A percentile compares a stretch with the other conserved stretches of the same genome.
Conservation (phyloP, 1,284 basidiomycete species). For the Malassezia cuniculi region DNA sequence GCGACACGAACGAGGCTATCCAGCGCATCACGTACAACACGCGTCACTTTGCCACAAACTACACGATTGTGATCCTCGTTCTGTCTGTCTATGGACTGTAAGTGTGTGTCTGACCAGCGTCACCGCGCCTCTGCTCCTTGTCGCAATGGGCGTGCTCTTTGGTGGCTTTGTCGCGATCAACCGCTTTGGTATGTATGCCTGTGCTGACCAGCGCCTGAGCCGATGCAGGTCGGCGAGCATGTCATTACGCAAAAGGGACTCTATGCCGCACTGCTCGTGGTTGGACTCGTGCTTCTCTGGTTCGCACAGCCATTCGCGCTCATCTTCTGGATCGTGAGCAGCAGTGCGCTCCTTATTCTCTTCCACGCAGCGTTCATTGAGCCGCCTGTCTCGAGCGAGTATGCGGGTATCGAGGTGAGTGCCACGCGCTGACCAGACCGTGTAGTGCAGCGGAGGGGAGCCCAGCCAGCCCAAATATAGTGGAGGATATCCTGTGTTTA, state of each 20-base stretch:
- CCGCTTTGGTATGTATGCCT: conserved; percentile 60
- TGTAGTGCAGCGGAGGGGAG: too few relatives aligned
- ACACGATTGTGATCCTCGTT: conserved; percentile 65
- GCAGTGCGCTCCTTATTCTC: conserved; percentile 50
- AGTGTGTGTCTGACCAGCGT: conserved; percentile 46
- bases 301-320: conserved; percentile 35
- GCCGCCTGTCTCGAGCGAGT: conserved; percentile 79
- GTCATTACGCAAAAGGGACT: conserved; percentile 61
- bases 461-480: too few relatives aligned
- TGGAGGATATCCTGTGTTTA: too few relatives aligned
- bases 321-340: conserved; percentile 46
- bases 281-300: conserved; percentile 42
- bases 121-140: conserved; percentile 65
- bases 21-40: conserved; percentile 82
- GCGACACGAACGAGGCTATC: conserved; percentile 54
- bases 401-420: conserved; percentile 55
- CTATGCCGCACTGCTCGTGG: conserved; percentile 50
- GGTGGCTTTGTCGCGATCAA: conserved; percentile 84
- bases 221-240: conserved; percentile 58
- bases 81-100: conserved; percentile 82
- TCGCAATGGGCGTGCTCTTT: conserved; percentile 74
- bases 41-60: conserved; percentile 53
- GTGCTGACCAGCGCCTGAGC: conserved; percentile 27
- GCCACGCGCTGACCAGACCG: background rate
- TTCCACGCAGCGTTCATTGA: conserved; percentile 69